These are phyloP conservation scores for Phytophthora quininea DNA, from an alignment of 352 stramenopile species.

Conservation along the genomic window DNA sequence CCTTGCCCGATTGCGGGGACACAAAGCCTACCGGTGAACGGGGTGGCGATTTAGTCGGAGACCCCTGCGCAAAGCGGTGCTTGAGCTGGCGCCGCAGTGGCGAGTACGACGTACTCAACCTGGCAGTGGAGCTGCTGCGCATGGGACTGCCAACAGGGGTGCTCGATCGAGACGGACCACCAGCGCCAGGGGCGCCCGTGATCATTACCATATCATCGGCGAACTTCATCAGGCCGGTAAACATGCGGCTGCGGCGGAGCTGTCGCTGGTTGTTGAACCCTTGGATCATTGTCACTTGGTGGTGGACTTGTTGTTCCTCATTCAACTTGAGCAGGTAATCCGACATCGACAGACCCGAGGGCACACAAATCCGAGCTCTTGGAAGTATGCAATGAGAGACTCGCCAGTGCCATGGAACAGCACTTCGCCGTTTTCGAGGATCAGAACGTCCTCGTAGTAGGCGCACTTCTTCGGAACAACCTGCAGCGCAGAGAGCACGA, in stretches of 20 bases:
- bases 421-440: slow-evolving; percentile 42
- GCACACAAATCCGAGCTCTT: slow-evolving; percentile 44
- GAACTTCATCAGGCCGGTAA: slow-evolving; percentile 40
- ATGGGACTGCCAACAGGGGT: slow-evolving; percentile 26
- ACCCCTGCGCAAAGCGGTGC: slow-evolving; percentile 27
- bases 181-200: slow-evolving; percentile 32
- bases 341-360: slow-evolving; percentile 27
- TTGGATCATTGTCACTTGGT: slow-evolving; percentile 40
- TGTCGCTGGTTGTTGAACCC: slow-evolving; percentile 45
- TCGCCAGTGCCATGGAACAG: slow-evolving; percentile 39
- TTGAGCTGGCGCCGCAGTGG: slow-evolving; percentile 32
- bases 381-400: slow-evolving; percentile 37
- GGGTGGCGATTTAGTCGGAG: slow-evolving; percentile 20
- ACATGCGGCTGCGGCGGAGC: slow-evolving; percentile 37
- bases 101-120: slow-evolving; percentile 35
- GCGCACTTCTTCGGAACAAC: slow-evolving; percentile 38
- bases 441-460: slow-evolving; percentile 40
- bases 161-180: slow-evolving; percentile 25
- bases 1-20: slow-evolving; percentile 19
- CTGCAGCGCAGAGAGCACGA: slow-evolving; percentile 36
- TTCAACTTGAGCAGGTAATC: slow-evolving; percentile 47
- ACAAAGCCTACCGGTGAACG: slow-evolving; percentile 16
- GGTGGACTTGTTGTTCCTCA: slow-evolving; percentile 36
- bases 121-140: slow-evolving; percentile 23
- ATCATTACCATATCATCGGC: slow-evolving; percentile 39